Evolutionary conservation across 2,329 filamentous ascomycete genomes (phyloP).

Genomic region (Fusarium heterosporum): DNA sequence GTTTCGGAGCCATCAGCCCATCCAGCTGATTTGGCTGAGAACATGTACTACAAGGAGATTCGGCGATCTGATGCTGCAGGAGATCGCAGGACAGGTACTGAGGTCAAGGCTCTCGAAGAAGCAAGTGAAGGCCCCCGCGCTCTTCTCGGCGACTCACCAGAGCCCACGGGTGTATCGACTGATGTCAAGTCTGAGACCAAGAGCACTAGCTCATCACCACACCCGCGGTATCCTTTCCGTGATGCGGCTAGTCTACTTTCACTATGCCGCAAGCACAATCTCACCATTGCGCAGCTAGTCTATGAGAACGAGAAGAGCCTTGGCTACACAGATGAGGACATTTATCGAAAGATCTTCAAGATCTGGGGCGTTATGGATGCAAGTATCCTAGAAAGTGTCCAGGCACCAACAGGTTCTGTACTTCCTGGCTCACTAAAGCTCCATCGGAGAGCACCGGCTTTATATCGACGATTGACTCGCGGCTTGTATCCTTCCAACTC

Average conservation of each 20-base stretch:
- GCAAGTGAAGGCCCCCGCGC: slow-evolving; percentile 15
- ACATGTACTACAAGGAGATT: slow-evolving; percentile 65
- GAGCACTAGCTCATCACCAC: slow-evolving; percentile 41
- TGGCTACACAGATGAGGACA: slow-evolving; percentile 62
- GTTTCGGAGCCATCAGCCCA: slow-evolving; percentile 46
- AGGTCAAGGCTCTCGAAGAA: slow-evolving; percentile 54
- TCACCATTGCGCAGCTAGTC: slow-evolving; percentile 64
- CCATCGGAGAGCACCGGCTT: slow-evolving; percentile 58
- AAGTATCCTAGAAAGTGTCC: slow-evolving; percentile 62
- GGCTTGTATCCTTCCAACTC: slow-evolving; percentile 57
- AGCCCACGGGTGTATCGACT: slow-evolving; percentile 13
- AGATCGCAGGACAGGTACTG: slow-evolving; percentile 58
- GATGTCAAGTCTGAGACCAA: slow-evolving; percentile 35
- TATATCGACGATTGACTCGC: slow-evolving; percentile 59
- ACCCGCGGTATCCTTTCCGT: slow-evolving; percentile 61
- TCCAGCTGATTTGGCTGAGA: slow-evolving; percentile 62
- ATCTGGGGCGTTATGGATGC: slow-evolving; percentile 66
- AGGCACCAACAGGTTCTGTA: slow-evolving; percentile 56
- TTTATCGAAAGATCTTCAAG: slow-evolving; percentile 59
- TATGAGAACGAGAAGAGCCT: slow-evolving; percentile 66
- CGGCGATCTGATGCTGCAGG: slow-evolving; percentile 59
- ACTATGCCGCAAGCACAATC: slow-evolving; percentile 62
- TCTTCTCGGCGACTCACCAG: slow-evolving; percentile 22
- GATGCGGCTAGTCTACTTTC: slow-evolving; percentile 60
- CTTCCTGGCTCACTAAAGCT: slow-evolving; percentile 62